phyloP scores from a whole-genome alignment of 2,329 filamentous ascomycete species.

The Polytolypa hystricis region DNA sequence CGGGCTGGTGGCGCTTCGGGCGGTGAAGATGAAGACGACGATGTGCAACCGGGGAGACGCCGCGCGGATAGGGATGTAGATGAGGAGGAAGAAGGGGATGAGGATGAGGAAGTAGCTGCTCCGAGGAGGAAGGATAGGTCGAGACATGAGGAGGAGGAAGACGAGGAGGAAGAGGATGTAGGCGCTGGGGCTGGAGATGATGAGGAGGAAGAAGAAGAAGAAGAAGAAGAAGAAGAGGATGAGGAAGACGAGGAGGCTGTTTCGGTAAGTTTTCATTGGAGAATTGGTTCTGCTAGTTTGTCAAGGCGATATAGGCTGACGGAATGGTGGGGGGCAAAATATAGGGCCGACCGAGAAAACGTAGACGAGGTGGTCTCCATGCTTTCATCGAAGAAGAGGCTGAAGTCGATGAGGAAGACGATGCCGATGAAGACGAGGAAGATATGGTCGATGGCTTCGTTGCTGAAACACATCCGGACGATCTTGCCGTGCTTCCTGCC shows the following conservation, averaged over 20 bases:
- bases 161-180: conserved; percentile 19
- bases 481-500: conserved; percentile 62
- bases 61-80: conserved; percentile 29
- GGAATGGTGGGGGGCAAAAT: neutral
- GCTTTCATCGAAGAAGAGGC: conserved; percentile 97
- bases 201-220: conserved; percentile 45
- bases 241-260: conserved; percentile 54
- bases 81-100: conserved; percentile 37
- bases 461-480: conserved; percentile 82
- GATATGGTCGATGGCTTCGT: conserved; percentile 78
- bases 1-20: conserved; percentile 12
- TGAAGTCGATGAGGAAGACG: conserved; percentile 89
- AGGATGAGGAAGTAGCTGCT: conserved; percentile 34
- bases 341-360: conserved; percentile 66
- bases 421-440: conserved; percentile 78
- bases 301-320: too few relatives aligned
- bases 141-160: conserved; percentile 34
- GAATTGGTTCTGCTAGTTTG: neutral
- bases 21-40: conserved; percentile 18
- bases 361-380: conserved; percentile 60
- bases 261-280: conserved; percentile 27
- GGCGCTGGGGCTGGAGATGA: conserved; percentile 25
- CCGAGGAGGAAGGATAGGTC: conserved; percentile 32
- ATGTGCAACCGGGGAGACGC: conserved; percentile 12
- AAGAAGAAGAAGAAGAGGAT: conserved; percentile 43